phyloP scores from a whole-genome alignment of 116 monocot species.

The Dioscorea cayenensis region DNA sequence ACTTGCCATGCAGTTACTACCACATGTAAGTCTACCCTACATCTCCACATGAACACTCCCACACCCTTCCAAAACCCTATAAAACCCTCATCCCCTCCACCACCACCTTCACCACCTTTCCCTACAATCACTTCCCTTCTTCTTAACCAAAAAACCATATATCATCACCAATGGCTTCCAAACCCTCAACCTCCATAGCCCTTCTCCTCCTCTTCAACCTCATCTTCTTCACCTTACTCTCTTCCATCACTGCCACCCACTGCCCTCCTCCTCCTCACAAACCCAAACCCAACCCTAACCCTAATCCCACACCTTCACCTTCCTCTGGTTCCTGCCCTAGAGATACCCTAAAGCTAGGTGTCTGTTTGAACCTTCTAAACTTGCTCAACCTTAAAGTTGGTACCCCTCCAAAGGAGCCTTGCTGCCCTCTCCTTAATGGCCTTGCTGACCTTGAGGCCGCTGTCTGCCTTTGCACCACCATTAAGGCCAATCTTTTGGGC shows the following conservation, averaged over 20 bases:
- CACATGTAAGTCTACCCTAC: too few relatives aligned
- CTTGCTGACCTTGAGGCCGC: conserved; percentile 59
- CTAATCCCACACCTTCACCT: conserved; percentile 1
- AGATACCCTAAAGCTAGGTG: conserved; percentile 51
- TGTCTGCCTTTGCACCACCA: conserved; percentile 63
- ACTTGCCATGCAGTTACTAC: too few relatives aligned
- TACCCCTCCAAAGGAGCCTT: conserved; percentile 41
- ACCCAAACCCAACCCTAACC: conserved; percentile 8
- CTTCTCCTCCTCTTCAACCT: conserved; percentile 42
- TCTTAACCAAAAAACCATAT: too few relatives aligned
- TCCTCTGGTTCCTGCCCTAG: conserved; percentile 25
- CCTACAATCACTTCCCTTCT: too few relatives aligned
- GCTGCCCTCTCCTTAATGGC: conserved; percentile 48
- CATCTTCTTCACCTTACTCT: conserved; percentile 34
- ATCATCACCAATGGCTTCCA: conserved; percentile 2
- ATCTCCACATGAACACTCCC: neutral
- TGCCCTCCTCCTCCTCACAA: conserved; percentile 13
- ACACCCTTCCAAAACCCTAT: neutral
- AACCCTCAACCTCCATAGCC: conserved; percentile 2
- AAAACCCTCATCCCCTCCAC: neutral
- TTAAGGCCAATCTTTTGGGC: conserved; percentile 52
- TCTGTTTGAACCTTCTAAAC: conserved; percentile 45
- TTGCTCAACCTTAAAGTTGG: conserved; percentile 42
- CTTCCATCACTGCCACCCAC: neutral
- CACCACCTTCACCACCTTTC: neutral